These are phyloP conservation scores for Oryza meridionalis DNA, from an alignment of 176 grass and related monocot genomes.

Conservation along the genomic window DNA sequence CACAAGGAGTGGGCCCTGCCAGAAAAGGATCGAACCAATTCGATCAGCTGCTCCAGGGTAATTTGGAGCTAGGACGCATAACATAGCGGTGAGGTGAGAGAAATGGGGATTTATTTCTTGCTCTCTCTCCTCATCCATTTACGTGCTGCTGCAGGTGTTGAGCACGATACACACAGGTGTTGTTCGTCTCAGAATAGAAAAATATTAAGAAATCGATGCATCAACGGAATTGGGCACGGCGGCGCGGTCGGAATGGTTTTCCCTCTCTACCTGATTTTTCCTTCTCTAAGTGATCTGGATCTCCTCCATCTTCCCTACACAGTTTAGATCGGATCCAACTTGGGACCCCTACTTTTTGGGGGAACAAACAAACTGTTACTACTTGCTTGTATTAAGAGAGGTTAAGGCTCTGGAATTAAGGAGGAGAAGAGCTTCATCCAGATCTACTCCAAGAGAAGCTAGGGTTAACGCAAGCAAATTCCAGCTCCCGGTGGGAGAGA, in stretches of 20 bases:
- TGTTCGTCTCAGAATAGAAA: conserved; percentile 19
- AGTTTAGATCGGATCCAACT: too few species aligned
- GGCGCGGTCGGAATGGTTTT: not conserved
- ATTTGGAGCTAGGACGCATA: conserved; percentile 25
- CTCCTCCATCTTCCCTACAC: too few species aligned
- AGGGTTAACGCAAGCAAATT: too few species aligned
- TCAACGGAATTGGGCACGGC: not conserved
- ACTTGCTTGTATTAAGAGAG: too few species aligned
- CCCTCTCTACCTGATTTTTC: not conserved
- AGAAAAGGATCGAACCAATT: conserved; percentile 25
- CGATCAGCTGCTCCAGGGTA: not conserved
- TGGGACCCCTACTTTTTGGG: too few species aligned
- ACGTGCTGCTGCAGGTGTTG: conserved; percentile 9
- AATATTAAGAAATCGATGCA: conserved; percentile 25
- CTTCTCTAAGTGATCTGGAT: too few species aligned
- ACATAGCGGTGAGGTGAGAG: not conserved
- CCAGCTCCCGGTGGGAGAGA: too few species aligned
- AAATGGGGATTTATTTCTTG: conserved; percentile 27
- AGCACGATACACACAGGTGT: not conserved
- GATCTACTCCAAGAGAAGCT: too few species aligned
- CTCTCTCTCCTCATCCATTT: not conserved
- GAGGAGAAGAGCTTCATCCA: too few species aligned
- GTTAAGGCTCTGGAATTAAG: too few species aligned
- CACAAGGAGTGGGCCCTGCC: conserved; percentile 1
- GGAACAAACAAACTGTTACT: too few species aligned